A percentile compares a stretch with the other conserved stretches of the same genome.
Conservation (phyloP, 2,329 filamentous ascomycete genomes). For the Trichoderma guizhouense region DNA sequence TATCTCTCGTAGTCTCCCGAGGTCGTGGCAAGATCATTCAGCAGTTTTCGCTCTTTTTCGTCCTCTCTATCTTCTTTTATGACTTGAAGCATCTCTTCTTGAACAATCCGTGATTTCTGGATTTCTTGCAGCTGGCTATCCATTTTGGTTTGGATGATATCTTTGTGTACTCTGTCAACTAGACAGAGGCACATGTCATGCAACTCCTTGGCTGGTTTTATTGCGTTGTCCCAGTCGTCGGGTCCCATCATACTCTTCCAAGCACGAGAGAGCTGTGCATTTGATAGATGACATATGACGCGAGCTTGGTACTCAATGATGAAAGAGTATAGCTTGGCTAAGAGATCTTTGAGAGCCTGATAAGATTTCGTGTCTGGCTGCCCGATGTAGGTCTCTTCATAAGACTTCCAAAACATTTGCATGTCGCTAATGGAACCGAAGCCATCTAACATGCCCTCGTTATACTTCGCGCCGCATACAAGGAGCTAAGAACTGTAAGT, state of each 20-base stretch:
- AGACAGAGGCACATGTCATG: background rate
- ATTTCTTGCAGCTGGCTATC: slow-evolving; percentile 6
- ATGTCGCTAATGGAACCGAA: slow-evolving; percentile 22
- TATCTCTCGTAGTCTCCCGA: slow-evolving; percentile 26
- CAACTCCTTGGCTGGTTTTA: background rate
- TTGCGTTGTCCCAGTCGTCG: slow-evolving; percentile 18
- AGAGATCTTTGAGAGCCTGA: background rate
- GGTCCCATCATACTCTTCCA: slow-evolving; percentile 16
- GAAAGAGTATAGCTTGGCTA: slow-evolving; percentile 6
- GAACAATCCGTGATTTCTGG: background rate
- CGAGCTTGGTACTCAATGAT: slow-evolving; percentile 15
- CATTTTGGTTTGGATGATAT: background rate
- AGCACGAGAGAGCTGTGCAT: slow-evolving; percentile 21
- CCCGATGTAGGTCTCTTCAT: slow-evolving; percentile 17
- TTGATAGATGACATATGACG: slow-evolving; percentile 19
- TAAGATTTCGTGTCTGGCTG: background rate
- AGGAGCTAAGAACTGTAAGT: slow-evolving; percentile 15
- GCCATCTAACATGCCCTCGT: slow-evolving; percentile 25
- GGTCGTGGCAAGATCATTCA: slow-evolving; percentile 21
- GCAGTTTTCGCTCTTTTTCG: background rate
- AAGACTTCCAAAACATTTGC: slow-evolving; percentile 23
- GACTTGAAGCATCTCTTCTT: background rate
- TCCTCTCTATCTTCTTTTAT: background rate
- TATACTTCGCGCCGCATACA: slow-evolving; percentile 18
- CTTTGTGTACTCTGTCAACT: background rate